A percentile compares a stretch with the other conserved stretches of the same genome.
Evolutionary conservation across 73 alveolate species (phyloP).

Genomic region (Durusdinium trenchii): DNA sequence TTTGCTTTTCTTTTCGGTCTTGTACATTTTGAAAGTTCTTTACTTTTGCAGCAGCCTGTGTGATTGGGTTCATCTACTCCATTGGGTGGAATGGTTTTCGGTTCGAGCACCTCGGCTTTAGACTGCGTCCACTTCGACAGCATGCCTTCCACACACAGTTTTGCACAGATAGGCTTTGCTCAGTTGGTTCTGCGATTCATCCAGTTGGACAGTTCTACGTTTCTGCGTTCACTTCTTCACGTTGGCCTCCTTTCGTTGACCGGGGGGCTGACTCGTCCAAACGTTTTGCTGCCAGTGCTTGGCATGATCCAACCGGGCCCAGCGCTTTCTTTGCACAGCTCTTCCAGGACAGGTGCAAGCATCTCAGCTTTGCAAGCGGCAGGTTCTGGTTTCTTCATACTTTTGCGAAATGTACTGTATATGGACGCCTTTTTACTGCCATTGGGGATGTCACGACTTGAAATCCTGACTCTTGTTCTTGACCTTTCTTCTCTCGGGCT

Average conservation of each 20-base stretch:
- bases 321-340: neutral
- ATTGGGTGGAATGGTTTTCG: neutral
- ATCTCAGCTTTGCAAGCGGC: neutral
- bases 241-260: neutral
- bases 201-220: neutral
- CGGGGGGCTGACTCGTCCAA: neutral
- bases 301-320: neutral
- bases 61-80: neutral
- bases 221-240: neutral
- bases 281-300: neutral
- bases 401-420: neutral
- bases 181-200: neutral
- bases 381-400: neutral
- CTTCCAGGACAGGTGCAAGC: constrained; percentile 8
- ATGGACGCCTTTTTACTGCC: neutral
- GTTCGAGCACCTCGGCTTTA: neutral
- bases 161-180: neutral
- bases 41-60: neutral
- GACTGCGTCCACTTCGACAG: constrained; percentile 2
- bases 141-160: neutral
- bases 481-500: neutral
- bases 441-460: constrained; percentile 27
- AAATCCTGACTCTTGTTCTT: neutral
- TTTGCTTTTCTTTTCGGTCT: neutral
- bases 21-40: neutral